Percentiles rank a stretch among this genome's conserved stretches.
These are phyloP conservation scores for Westerdykella aurantiaca DNA, from an alignment of 2,329 filamentous ascomycete species.

Conservation along the genomic window DNA sequence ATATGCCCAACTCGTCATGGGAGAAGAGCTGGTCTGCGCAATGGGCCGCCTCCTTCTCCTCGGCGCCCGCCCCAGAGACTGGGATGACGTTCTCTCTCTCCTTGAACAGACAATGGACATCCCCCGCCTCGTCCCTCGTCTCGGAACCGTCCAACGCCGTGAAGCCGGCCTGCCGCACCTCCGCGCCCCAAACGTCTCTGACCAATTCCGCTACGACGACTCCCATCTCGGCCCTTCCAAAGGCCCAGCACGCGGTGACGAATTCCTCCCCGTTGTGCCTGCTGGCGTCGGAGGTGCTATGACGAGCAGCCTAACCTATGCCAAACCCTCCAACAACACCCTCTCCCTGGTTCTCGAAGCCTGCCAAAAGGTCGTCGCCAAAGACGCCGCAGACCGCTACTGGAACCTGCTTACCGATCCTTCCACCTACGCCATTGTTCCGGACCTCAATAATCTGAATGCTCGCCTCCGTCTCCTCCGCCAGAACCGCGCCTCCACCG, in stretches of 20 bases:
- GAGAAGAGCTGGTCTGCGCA: slow-evolving; percentile 70
- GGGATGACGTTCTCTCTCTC: slow-evolving; percentile 66
- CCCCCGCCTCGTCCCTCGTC: slow-evolving; percentile 47
- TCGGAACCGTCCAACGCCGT: slow-evolving; percentile 27
- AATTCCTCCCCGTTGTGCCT: slow-evolving; percentile 25
- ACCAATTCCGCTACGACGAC: slow-evolving; percentile 22
- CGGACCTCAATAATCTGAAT: slow-evolving; percentile 67
- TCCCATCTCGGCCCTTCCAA: slow-evolving; percentile 22
- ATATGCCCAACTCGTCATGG: slow-evolving; percentile 62
- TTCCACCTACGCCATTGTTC: slow-evolving; percentile 54
- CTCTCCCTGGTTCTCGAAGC: slow-evolving; percentile 66
- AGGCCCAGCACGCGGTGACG: slow-evolving; percentile 20
- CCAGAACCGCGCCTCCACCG: slow-evolving; percentile 58
- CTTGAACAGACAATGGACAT: slow-evolving; percentile 79
- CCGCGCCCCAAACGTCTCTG: slow-evolving; percentile 31
- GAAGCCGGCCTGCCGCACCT: slow-evolving; percentile 25
- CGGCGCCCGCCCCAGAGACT: slow-evolving; percentile 55
- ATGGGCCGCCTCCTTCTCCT: slow-evolving; percentile 76
- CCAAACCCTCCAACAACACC: slow-evolving; percentile 48
- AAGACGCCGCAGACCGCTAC: slow-evolving; percentile 63
- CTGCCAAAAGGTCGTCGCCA: slow-evolving; percentile 55
- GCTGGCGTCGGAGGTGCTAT: slow-evolving; percentile 18
- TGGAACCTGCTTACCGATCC: slow-evolving; percentile 64
- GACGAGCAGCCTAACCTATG: slow-evolving; percentile 36
- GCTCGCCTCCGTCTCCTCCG: slow-evolving; percentile 63